These are phyloP conservation scores for Penicillium sclerotigenum DNA, from an alignment of 2,329 filamentous ascomycete genomes.

Conservation along the genomic window DNA sequence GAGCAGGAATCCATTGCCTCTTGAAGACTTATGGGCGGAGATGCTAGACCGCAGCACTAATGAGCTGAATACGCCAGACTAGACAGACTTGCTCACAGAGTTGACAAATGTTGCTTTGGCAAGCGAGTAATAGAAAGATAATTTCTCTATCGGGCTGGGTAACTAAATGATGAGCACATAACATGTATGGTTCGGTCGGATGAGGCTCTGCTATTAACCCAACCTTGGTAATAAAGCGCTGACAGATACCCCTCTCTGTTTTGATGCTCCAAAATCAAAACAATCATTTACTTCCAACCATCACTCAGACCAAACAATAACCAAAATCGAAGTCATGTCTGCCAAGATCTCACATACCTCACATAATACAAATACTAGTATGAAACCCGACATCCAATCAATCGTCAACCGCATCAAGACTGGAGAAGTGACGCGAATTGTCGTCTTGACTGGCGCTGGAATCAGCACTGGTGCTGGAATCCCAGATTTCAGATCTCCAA, in stretches of 20 bases:
- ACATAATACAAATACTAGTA: not conserved
- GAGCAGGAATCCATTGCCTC: slow-evolving; percentile 32
- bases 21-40: slow-evolving; percentile 35
- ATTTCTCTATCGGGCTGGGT: not conserved
- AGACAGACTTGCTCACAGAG: slow-evolving; percentile 31
- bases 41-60: slow-evolving; percentile 29
- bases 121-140: slow-evolving; percentile 12
- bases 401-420: slow-evolving; percentile 17
- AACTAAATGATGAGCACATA: not conserved
- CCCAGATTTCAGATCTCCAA: slow-evolving; percentile 82
- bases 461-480: slow-evolving; percentile 60
- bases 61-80: slow-evolving; percentile 26
- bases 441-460: slow-evolving; percentile 63
- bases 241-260: not conserved
- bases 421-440: slow-evolving; percentile 16
- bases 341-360: not conserved
- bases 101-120: slow-evolving; percentile 24
- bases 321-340: not conserved
- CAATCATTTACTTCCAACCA: not conserved
- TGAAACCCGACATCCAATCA: slow-evolving; percentile 2
- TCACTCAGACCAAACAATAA: not conserved
- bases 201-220: not conserved
- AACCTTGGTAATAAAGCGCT: not conserved
- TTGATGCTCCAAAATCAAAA: not conserved
- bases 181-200: not conserved